These are phyloP conservation scores for Phyllachora maydis DNA, from an alignment of 2,329 filamentous ascomycete genomes.

Conservation along the genomic window DNA sequence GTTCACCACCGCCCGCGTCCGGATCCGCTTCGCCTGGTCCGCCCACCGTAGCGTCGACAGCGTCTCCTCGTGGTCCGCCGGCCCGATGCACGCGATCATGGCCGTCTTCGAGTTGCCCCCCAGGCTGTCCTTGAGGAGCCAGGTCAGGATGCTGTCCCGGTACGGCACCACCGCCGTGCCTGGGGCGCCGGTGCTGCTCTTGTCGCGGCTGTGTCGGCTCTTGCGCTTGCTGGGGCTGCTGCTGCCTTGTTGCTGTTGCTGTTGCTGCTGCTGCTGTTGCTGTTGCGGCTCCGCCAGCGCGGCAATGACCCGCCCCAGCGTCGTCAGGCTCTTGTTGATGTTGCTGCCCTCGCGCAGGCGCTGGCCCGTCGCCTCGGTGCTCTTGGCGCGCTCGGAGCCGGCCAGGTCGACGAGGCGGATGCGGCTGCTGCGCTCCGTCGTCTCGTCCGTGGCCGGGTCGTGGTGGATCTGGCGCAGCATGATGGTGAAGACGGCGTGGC, in stretches of 20 bases:
- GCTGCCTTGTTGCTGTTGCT: too few relatives aligned
- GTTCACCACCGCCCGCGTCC: constrained; percentile 84
- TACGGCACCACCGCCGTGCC: constrained; percentile 51
- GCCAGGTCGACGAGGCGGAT: constrained; percentile 92
- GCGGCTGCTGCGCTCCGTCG: constrained; percentile 80
- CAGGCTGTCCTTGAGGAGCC: constrained; percentile 88
- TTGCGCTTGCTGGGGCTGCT: constrained; percentile 18
- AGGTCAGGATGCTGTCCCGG: constrained; percentile 63
- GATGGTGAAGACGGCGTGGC: constrained; percentile 94
- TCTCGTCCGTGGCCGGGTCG: constrained; percentile 92
- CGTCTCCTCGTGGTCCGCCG: constrained; percentile 92
- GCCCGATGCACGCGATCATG: constrained; percentile 96
- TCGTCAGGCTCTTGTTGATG: constrained; percentile 97
- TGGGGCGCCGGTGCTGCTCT: constrained; percentile 17
- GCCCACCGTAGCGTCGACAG: constrained; percentile 91
- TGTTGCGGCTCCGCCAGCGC: constrained; percentile 64
- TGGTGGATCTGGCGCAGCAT: constrained; percentile 97
- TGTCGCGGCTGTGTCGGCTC: not conserved
- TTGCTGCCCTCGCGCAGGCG: constrained; percentile 87
- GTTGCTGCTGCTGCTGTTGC: constrained; percentile 26
- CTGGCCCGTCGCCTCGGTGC: constrained; percentile 83
- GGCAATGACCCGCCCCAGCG: constrained; percentile 85
- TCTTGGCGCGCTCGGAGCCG: constrained; percentile 84
- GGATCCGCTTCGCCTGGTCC: constrained; percentile 93
- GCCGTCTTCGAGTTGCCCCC: constrained; percentile 96